phyloP scores from a whole-genome alignment of 2,329 filamentous ascomycete genomes.

The Fusarium denticulatum region DNA sequence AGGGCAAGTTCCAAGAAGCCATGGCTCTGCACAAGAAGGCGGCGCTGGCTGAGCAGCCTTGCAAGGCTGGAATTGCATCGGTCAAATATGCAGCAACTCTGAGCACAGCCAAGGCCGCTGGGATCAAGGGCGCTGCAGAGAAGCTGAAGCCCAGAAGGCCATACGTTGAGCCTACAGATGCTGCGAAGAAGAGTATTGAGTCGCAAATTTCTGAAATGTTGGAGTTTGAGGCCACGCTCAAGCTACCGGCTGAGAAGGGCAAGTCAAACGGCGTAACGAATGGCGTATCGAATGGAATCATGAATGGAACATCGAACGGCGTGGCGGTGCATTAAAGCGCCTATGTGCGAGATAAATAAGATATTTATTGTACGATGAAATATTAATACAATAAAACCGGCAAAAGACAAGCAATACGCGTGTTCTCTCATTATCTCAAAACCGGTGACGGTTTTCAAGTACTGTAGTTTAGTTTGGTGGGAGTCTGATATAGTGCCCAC shows the following conservation, averaged over 20 bases:
- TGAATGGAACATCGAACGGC: background rate
- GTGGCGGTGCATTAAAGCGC: background rate
- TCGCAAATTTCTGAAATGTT: slow-evolving; percentile 53
- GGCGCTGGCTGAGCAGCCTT: slow-evolving; percentile 71
- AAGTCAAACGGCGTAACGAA: background rate
- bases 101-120: slow-evolving; percentile 67
- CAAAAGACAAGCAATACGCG: background rate
- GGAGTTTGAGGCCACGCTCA: slow-evolving; percentile 50
- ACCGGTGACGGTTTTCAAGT: fast-evolving
- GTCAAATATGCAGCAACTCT: slow-evolving; percentile 74
- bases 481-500: background rate
- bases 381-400: background rate
- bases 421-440: background rate
- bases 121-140: slow-evolving; percentile 66
- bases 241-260: background rate
- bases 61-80: slow-evolving; percentile 72
- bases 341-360: fast-evolving
- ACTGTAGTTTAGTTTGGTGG: background rate
- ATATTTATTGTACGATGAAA: too few relatives aligned
- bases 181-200: slow-evolving; percentile 55
- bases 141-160: slow-evolving; percentile 69
- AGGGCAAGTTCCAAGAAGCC: slow-evolving; percentile 67
- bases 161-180: slow-evolving; percentile 60
- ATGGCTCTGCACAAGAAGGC: slow-evolving; percentile 69
- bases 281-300: background rate